phyloP scores from a whole-genome alignment of 2,329 filamentous ascomycete genomes.

The Pestalotiopsis sp. region DNA sequence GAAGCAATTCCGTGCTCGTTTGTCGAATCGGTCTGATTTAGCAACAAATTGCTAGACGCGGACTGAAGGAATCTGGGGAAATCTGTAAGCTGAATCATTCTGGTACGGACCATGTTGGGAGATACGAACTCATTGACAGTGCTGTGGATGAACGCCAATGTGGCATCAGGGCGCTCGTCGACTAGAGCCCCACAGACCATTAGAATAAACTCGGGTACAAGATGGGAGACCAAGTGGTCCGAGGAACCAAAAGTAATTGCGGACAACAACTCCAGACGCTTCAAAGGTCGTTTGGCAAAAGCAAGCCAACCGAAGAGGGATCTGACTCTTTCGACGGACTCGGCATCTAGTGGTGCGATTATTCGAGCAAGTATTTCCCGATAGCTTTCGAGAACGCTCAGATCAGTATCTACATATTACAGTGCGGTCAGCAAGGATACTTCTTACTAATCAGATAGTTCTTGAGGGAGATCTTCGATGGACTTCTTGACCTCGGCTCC shows the following conservation, averaged over 20 bases:
- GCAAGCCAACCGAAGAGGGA: constrained; percentile 39
- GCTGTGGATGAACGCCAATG: constrained; percentile 28
- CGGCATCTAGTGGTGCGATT: constrained; percentile 22
- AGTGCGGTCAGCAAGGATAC: too few relatives aligned
- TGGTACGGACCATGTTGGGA: not conserved
- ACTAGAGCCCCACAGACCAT: constrained; percentile 26
- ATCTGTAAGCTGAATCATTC: not conserved
- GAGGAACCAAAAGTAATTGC: constrained; percentile 31
- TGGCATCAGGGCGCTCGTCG: constrained; percentile 25
- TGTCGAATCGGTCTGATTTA: constrained; percentile 14
- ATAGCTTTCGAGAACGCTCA: not conserved
- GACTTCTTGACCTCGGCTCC: constrained; percentile 26
- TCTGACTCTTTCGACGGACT: constrained; percentile 30
- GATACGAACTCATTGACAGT: constrained; percentile 29
- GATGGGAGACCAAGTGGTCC: constrained; percentile 3
- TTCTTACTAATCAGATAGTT: constrained; percentile 28
- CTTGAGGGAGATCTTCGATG: constrained; percentile 23
- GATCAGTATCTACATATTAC: not conserved
- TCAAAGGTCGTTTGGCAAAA: constrained; percentile 36
- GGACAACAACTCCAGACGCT: constrained; percentile 34
- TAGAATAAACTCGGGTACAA: constrained; percentile 27
- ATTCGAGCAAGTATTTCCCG: constrained; percentile 29
- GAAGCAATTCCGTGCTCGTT: constrained; percentile 25
- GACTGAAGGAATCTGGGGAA: constrained; percentile 10
- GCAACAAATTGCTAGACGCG: constrained; percentile 1